Percentiles rank a stretch among this genome's conserved stretches.
Conservation (phyloP, 768 basidiomycete species). For the Macrolepiota fuliginosa region DNA sequence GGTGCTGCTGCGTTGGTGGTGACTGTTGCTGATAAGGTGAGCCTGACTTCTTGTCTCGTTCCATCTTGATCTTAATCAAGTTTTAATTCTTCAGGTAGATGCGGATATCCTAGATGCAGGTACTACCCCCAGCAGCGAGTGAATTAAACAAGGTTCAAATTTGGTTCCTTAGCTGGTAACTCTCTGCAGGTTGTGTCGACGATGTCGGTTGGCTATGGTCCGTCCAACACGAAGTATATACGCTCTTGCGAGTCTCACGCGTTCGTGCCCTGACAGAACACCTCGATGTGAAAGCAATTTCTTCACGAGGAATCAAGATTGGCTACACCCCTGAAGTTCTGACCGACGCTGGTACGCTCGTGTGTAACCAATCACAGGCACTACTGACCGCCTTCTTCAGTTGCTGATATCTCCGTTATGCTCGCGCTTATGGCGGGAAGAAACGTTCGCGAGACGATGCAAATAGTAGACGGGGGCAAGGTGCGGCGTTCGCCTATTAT, state of each 20-base stretch:
- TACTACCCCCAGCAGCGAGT: constrained; percentile 21
- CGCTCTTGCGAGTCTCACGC: neutral
- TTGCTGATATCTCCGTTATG: constrained; percentile 90
- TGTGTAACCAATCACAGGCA: neutral
- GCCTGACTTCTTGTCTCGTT: neutral
- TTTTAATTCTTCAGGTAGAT: constrained; percentile 50
- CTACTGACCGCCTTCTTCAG: constrained; percentile 33
- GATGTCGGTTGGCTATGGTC: constrained; percentile 89
- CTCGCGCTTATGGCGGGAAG: constrained; percentile 91
- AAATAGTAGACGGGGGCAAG: constrained; percentile 66
- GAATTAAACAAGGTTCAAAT: neutral
- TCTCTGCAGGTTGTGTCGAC: constrained; percentile 83
- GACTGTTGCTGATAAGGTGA: constrained; percentile 72
- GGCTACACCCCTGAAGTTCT: constrained; percentile 95
- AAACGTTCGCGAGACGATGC: constrained; percentile 63
- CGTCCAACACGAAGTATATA: constrained; percentile 12
- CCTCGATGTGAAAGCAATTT: constrained; percentile 59
- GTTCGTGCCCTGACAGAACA: constrained; percentile 57
- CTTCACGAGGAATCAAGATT: constrained; percentile 61
- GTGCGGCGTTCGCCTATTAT: constrained; percentile 35
- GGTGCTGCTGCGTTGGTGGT: constrained; percentile 64
- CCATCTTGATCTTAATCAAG: neutral
- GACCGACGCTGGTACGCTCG: constrained; percentile 73
- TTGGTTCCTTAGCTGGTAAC: constrained; percentile 57
- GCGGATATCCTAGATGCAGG: constrained; percentile 66